phyloP scores from a whole-genome alignment of 1,139 yeast genomes.

The Pneumocystis sp. region DNA sequence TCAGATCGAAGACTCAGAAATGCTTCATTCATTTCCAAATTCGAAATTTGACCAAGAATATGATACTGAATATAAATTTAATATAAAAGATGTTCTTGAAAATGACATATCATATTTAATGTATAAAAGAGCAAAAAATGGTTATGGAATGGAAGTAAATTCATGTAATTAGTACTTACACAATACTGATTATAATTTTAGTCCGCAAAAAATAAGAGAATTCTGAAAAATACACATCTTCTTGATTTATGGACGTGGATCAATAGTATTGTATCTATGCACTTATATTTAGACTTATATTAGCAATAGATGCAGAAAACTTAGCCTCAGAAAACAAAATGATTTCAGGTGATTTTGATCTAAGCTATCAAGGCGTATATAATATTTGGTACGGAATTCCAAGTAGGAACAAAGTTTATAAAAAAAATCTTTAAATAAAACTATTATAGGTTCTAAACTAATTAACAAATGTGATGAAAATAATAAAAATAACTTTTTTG shows the following conservation, averaged over 20 bases:
- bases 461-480: not conserved
- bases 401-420: constrained; percentile 15
- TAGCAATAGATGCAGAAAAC: constrained; percentile 35
- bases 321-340: constrained; percentile 43
- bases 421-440: constrained; percentile 14
- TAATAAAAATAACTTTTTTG: not conserved
- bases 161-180: not conserved
- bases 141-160: not conserved
- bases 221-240: constrained; percentile 50
- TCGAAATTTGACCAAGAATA: not conserved
- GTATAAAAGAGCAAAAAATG: not conserved
- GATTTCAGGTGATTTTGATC: constrained; percentile 53
- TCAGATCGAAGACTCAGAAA: not conserved
- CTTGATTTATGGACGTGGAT: constrained; percentile 87
- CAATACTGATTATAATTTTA: not conserved
- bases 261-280: constrained; percentile 34
- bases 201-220: constrained; percentile 35
- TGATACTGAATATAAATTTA: not conserved
- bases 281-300: not conserved
- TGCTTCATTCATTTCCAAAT: not conserved
- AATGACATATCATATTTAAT: constrained; percentile 22
- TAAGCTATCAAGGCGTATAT: constrained; percentile 74
- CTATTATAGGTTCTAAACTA: not conserved
- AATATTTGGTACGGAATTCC: constrained; percentile 76
- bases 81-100: constrained; percentile 16